These are phyloP conservation scores for Trichoderma sp. DNA, from an alignment of 2,329 filamentous ascomycete species.

Conservation along the genomic window DNA sequence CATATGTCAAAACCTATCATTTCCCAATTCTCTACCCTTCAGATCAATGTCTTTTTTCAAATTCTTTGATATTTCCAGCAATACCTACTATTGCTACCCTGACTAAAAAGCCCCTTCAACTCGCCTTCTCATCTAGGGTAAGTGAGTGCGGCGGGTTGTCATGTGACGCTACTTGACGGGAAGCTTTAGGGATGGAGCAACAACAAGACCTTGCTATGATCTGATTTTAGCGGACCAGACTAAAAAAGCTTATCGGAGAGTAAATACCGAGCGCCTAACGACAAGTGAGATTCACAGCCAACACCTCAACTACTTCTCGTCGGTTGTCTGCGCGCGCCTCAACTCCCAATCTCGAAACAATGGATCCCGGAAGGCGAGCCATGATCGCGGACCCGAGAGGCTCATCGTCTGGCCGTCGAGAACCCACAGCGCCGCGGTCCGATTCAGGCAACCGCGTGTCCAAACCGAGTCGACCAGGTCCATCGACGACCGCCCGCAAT, in stretches of 20 bases:
- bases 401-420: slow-evolving; percentile 41
- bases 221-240: slow-evolving; percentile 6
- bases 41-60: neutral
- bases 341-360: slow-evolving; percentile 26
- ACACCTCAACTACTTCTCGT: neutral
- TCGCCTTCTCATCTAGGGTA: slow-evolving; percentile 8
- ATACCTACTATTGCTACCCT: neutral
- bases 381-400: slow-evolving; percentile 52
- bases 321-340: neutral
- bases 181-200: neutral
- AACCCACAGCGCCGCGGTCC: slow-evolving; percentile 54
- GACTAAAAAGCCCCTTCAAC: neutral
- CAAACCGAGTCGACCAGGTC: slow-evolving; percentile 44
- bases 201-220: neutral
- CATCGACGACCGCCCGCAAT: slow-evolving; percentile 30
- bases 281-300: neutral
- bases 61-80: neutral
- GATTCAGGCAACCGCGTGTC: slow-evolving; percentile 56
- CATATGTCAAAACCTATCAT: neutral
- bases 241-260: slow-evolving; percentile 18
- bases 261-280: slow-evolving; percentile 1
- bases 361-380: slow-evolving; percentile 55
- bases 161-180: slow-evolving; percentile 14
- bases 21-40: neutral
- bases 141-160: neutral